Conservation (phyloP, 257 asterid species). For the Scutellaria galericulata region DNA sequence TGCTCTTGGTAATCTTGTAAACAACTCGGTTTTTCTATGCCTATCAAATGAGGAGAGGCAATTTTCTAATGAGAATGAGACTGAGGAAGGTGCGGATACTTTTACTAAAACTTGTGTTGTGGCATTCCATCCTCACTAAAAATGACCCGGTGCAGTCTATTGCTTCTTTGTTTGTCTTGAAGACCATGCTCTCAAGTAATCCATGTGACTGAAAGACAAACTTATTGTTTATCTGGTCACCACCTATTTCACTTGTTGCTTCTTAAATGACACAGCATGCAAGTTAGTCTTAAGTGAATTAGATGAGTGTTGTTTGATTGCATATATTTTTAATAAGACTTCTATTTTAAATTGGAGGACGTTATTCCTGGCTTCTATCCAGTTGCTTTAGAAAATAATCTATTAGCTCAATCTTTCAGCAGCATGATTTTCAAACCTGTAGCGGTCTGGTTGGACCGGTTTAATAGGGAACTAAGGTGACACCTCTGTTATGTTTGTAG, state of each 20-base stretch:
- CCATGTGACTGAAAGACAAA: neutral
- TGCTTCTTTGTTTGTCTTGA: conserved; percentile 11
- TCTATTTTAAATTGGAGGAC: conserved; percentile 16
- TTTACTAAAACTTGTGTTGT: conserved; percentile 14
- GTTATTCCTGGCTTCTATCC: neutral
- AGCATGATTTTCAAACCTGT: neutral
- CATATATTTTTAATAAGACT: neutral
- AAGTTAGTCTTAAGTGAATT: conserved; percentile 9
- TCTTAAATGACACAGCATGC: conserved; percentile 4
- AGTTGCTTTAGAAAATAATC: neutral
- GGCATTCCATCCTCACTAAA: conserved; percentile 15
- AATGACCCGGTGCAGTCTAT: conserved; percentile 1
- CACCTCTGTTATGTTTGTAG: conserved; percentile 1
- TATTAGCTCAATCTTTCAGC: conserved; percentile 16
- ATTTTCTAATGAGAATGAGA: conserved; percentile 53
- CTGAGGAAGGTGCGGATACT: conserved; percentile 72
- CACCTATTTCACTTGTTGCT: neutral
- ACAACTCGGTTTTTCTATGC: conserved; percentile 78
- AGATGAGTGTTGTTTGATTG: conserved; percentile 16
- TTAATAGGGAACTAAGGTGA: conserved; percentile 4
- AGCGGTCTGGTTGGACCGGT: neutral
- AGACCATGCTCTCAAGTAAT: conserved; percentile 13
- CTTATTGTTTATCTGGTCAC: neutral
- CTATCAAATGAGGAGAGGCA: conserved; percentile 79
- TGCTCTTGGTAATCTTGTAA: conserved; percentile 97